Percentiles rank a stretch among this genome's conserved stretches.
These are phyloP conservation scores for Penicillium egyptiacum DNA, from an alignment of 495 filamentous ascomycete species.

Conservation along the genomic window DNA sequence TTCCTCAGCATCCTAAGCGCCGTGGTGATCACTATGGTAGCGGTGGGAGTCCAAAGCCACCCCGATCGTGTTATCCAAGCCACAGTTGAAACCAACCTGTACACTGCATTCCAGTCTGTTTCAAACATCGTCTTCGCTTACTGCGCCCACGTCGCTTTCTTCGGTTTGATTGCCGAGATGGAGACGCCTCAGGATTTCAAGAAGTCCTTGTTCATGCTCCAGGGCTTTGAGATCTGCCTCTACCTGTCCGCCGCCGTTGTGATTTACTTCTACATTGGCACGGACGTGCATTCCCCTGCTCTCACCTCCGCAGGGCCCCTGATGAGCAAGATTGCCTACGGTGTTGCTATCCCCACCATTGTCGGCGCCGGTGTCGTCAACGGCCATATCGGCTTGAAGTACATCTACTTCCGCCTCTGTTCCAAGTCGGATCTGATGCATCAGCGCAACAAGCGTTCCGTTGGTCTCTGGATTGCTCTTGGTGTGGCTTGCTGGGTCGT, in stretches of 20 bases:
- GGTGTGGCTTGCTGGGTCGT: constrained; percentile 56
- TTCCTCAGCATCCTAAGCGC: constrained; percentile 37
- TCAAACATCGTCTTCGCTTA: constrained; percentile 57
- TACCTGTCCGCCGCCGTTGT: constrained; percentile 67
- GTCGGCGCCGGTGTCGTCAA: constrained; percentile 71
- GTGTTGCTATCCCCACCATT: constrained; percentile 73
- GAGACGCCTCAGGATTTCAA: constrained; percentile 63
- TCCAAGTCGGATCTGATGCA: constrained; percentile 53
- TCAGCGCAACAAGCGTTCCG: constrained; percentile 48
- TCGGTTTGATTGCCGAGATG: constrained; percentile 78
- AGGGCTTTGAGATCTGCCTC: constrained; percentile 62
- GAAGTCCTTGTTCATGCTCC: constrained; percentile 65
- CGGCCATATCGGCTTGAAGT: constrained; percentile 60
- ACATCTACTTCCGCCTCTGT: constrained; percentile 65
- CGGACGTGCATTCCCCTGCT: constrained; percentile 65
- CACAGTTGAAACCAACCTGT: constrained; percentile 33
- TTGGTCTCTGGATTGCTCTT: constrained; percentile 56
- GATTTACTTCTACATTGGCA: constrained; percentile 72
- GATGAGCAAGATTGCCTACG: constrained; percentile 74
- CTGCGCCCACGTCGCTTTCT: constrained; percentile 70
- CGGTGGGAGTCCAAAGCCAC: constrained; percentile 54
- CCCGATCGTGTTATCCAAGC: constrained; percentile 29
- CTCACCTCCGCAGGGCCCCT: constrained; percentile 62
- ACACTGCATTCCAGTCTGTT: constrained; percentile 44
- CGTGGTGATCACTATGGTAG: constrained; percentile 72